Percentiles rank a stretch among this genome's conserved stretches.
phyloP scores from a whole-genome alignment of 306 rosid species.

The Vicia villosa region DNA sequence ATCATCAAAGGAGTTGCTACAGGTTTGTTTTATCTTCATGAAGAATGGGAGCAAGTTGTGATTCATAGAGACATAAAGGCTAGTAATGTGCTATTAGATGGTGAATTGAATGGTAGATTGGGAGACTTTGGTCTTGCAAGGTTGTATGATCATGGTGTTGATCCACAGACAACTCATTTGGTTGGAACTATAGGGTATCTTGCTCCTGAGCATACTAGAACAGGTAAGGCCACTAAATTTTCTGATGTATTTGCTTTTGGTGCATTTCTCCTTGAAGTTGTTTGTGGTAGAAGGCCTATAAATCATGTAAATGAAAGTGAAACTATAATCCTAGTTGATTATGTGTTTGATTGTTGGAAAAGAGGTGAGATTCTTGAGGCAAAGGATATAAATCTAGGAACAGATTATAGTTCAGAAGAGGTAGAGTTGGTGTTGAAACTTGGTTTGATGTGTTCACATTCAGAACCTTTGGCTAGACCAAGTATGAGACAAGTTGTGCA shows the following conservation, averaged over 20 bases:
- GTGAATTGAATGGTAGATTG: no score
- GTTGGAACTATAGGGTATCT: conserved; percentile 78
- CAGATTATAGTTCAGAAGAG: conserved; percentile 39
- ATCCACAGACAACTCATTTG: no score
- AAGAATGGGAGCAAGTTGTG: no score
- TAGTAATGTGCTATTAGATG: no score
- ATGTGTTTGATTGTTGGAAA: conserved; percentile 47
- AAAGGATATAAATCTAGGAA: conserved; percentile 48
- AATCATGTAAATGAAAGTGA: conserved; percentile 28
- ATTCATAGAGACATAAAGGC: no score
- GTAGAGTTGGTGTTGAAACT: conserved; percentile 55
- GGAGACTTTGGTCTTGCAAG: no score
- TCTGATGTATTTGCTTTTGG: conserved; percentile 70
- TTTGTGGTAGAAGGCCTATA: conserved; percentile 70
- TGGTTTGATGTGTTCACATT: conserved; percentile 53
- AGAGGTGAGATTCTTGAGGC: conserved; percentile 48
- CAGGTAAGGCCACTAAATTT: conserved; percentile 56
- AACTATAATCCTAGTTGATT: conserved; percentile 53
- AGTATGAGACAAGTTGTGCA: conserved; percentile 56
- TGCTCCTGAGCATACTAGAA: conserved; percentile 61
- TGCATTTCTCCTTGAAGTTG: conserved; percentile 62
- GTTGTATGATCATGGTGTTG: no score
- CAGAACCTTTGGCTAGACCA: conserved; percentile 52
- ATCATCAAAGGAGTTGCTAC: background rate
- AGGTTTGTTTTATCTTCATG: no score